Evolutionary conservation across 805 yeast species (phyloP).

Genomic region (Jamesozyma spencerorum): DNA sequence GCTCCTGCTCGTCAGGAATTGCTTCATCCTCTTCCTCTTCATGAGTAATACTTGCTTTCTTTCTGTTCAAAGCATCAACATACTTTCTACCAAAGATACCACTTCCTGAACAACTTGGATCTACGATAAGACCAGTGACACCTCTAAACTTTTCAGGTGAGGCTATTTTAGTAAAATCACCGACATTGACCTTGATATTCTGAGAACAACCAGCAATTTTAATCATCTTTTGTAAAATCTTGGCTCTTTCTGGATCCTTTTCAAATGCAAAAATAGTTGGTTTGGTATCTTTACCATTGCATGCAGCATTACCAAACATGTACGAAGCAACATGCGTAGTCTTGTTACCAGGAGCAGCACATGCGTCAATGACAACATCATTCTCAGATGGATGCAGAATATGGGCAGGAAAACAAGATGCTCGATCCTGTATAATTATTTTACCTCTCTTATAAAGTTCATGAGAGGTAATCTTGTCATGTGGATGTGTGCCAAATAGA

Average conservation of each 20-base stretch:
- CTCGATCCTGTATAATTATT: conserved; percentile 88
- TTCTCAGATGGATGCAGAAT: conserved; percentile 58
- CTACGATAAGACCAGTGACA: conserved; percentile 78
- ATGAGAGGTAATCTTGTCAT: conserved; percentile 58
- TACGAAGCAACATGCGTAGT: conserved; percentile 70
- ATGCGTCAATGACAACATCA: conserved; percentile 73
- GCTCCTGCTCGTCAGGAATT: conserved; percentile 36
- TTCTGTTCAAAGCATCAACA: conserved; percentile 37
- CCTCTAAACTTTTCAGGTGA: conserved; percentile 45
- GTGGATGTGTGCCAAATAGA: conserved; percentile 75
- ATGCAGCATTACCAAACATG: conserved; percentile 12
- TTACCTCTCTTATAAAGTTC: conserved; percentile 65
- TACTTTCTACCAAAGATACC: conserved; percentile 90
- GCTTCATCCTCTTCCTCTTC: conserved; percentile 25
- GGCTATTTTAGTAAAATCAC: conserved; percentile 36
- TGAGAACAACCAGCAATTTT: conserved; percentile 57
- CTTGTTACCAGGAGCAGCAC: conserved; percentile 98
- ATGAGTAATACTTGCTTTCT: conserved; percentile 10
- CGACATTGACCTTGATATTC: conserved; percentile 40
- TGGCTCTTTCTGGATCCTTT: conserved; percentile 64
- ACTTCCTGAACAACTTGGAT: conserved; percentile 96
- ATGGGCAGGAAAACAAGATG: conserved; percentile 92
- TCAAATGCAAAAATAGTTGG: conserved; percentile 69
- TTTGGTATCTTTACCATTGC: conserved; percentile 14
- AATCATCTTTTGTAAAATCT: conserved; percentile 67